These are phyloP conservation scores for Musa acuminata DNA, from an alignment of 176 grass and related monocot genomes.

Conservation along the genomic window DNA sequence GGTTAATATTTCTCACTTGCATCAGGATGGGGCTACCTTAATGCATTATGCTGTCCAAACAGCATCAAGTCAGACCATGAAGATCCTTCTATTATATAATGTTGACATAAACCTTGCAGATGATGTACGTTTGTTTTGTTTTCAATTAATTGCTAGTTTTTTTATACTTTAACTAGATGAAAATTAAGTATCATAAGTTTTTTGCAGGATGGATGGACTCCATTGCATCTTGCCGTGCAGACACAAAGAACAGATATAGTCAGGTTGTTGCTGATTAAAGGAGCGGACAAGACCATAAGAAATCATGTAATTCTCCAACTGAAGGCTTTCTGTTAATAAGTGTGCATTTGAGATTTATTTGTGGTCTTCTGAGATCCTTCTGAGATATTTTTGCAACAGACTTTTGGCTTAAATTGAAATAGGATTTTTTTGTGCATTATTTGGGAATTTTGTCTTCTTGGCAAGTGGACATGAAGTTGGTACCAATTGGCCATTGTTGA, in stretches of 20 bases:
- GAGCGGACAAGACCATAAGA: constrained; percentile 68
- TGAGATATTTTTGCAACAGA: too few species aligned
- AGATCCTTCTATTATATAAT: constrained; percentile 78
- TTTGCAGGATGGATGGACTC: constrained; percentile 83
- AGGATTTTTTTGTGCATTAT: too few species aligned
- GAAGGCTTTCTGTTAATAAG: neutral
- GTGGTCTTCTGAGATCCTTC: constrained; percentile 1
- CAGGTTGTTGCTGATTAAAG: constrained; percentile 83
- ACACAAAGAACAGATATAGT: constrained; percentile 86
- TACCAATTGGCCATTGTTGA: too few species aligned
- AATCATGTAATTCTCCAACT: constrained; percentile 45
- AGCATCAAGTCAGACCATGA: constrained; percentile 72
- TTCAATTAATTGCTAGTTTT: neutral
- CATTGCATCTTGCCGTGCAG: constrained; percentile 95
- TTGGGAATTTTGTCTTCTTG: too few species aligned
- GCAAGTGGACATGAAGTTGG: too few species aligned
- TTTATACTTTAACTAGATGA: constrained; percentile 7
- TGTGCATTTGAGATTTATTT: neutral
- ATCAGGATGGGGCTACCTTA: constrained; percentile 84
- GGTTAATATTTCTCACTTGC: constrained; percentile 21
- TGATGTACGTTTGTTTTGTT: constrained; percentile 40
- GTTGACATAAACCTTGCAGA: constrained; percentile 79
- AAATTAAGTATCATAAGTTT: constrained; percentile 18
- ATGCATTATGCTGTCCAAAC: constrained; percentile 90
- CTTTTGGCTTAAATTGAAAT: neutral